phyloP scores from a whole-genome alignment of 2,329 filamentous ascomycete genomes.

The Boeremia lycopersici region DNA sequence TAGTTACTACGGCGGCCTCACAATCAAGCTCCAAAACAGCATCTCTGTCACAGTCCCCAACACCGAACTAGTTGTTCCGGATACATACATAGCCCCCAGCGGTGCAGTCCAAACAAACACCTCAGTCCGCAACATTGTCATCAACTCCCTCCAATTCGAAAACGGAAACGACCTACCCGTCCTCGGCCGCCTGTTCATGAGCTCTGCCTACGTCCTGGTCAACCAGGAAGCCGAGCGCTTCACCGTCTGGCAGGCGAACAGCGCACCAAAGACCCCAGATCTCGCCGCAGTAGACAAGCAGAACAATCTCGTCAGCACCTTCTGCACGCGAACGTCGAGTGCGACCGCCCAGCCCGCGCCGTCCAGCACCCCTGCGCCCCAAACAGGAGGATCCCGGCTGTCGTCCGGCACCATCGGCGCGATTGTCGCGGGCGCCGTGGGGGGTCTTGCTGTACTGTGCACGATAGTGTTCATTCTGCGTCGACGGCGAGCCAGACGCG shows the following conservation, averaged over 20 bases:
- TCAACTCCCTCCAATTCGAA: constrained; percentile 20
- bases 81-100: constrained; percentile 17
- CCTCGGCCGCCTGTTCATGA: constrained; percentile 26
- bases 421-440: constrained; percentile 23
- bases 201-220: constrained; percentile 25
- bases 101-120: constrained; percentile 17
- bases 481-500: constrained; percentile 10
- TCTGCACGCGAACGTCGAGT: constrained; percentile 9
- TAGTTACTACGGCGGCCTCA: constrained; percentile 28
- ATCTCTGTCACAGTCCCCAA: constrained; percentile 23
- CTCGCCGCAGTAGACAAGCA: constrained; percentile 18
- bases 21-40: constrained; percentile 21
- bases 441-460: constrained; percentile 19
- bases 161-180: constrained; percentile 23
- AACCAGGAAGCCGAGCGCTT: constrained; percentile 24
- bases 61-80: constrained; percentile 23
- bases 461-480: constrained; percentile 20
- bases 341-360: constrained; percentile 4
- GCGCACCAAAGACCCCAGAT: constrained; percentile 7
- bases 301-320: constrained; percentile 17
- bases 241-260: constrained; percentile 22
- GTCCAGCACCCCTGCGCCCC: constrained; percentile 4
- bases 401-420: constrained; percentile 25
- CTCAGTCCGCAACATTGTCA: constrained; percentile 20
- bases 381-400: constrained; percentile 5